Conservation (phyloP, 805 yeast species). For the Debaryomyces prosopidis region DNA sequence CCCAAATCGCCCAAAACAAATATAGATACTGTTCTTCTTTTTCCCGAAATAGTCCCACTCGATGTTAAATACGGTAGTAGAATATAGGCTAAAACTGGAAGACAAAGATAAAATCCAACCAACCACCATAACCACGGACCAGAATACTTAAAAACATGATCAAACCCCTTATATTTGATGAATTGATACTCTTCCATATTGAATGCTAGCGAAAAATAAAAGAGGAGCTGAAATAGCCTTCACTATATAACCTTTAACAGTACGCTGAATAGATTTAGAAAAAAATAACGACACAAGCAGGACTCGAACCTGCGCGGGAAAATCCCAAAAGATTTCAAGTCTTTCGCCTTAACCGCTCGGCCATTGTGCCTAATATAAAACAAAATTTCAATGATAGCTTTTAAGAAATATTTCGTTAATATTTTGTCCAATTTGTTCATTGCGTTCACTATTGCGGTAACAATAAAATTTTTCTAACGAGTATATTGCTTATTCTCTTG, state of each 20-base stretch:
- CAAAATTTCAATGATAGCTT: too few species aligned
- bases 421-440: too few species aligned
- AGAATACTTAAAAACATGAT: slow-evolving; percentile 18
- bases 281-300: slow-evolving; percentile 42
- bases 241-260: too few species aligned
- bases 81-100: slow-evolving; percentile 46
- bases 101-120: slow-evolving; percentile 43
- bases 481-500: too few species aligned
- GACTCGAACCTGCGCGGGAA: slow-evolving; percentile 49
- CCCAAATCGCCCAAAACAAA: slow-evolving; percentile 92
- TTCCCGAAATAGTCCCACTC: slow-evolving; percentile 19
- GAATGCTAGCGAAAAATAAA: neutral
- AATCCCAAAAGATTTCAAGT: slow-evolving; percentile 44
- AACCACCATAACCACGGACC: slow-evolving; percentile 47
- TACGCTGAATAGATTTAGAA: slow-evolving; percentile 7
- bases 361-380: slow-evolving; percentile 28
- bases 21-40: slow-evolving; percentile 59
- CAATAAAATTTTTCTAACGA: too few species aligned
- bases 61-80: slow-evolving; percentile 37
- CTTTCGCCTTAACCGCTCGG: slow-evolving; percentile 46
- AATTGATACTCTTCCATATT: slow-evolving; percentile 4
- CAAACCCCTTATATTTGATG: slow-evolving; percentile 19
- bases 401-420: too few species aligned
- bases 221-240: neutral
- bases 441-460: too few species aligned